These are phyloP conservation scores for Maudiozyma pseudohumilis DNA, from an alignment of 805 yeast species.

Conservation along the genomic window DNA sequence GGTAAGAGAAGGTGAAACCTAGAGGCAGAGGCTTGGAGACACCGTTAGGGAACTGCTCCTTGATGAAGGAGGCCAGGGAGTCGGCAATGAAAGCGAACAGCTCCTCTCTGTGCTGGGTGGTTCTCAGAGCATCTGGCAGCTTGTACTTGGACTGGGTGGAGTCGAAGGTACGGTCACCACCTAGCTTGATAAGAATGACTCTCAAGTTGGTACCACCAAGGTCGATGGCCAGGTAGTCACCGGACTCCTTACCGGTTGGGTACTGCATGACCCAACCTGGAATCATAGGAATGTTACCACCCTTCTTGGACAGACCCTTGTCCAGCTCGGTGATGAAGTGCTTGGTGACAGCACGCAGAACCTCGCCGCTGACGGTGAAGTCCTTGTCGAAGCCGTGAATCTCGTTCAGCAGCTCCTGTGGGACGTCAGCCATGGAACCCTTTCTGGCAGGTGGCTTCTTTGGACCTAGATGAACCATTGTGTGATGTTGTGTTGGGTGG, in stretches of 20 bases:
- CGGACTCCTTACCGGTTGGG: conserved; percentile 87
- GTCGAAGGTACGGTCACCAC: conserved; percentile 78
- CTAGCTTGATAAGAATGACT: conserved; percentile 76
- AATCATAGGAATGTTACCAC: conserved; percentile 92
- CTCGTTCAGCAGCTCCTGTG: conserved; percentile 50
- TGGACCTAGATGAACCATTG: conserved; percentile 80
- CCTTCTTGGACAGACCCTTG: conserved; percentile 64
- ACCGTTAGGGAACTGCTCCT: conserved; percentile 61
- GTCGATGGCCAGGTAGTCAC: conserved; percentile 86
- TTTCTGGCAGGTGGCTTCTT: conserved; percentile 72
- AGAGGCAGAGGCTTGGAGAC: conserved; percentile 53
- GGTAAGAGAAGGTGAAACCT: conserved; percentile 94
- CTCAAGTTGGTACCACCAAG: conserved; percentile 96
- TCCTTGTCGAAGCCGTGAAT: conserved; percentile 47
- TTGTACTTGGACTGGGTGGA: conserved; percentile 79
- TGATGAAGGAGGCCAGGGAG: conserved; percentile 61
- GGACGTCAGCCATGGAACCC: conserved; percentile 59
- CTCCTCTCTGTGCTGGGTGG: conserved; percentile 57
- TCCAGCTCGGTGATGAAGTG: conserved; percentile 74
- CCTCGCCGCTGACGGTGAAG: conserved; percentile 52
- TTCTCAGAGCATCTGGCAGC: conserved; percentile 68
- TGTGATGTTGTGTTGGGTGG: conserved; percentile 5
- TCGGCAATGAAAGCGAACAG: conserved; percentile 83
- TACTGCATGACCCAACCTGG: conserved; percentile 93
- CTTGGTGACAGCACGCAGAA: conserved; percentile 54